These are phyloP conservation scores for Ganoderma resinaceum DNA, from an alignment of 1,284 basidiomycete genomes.

Conservation along the genomic window DNA sequence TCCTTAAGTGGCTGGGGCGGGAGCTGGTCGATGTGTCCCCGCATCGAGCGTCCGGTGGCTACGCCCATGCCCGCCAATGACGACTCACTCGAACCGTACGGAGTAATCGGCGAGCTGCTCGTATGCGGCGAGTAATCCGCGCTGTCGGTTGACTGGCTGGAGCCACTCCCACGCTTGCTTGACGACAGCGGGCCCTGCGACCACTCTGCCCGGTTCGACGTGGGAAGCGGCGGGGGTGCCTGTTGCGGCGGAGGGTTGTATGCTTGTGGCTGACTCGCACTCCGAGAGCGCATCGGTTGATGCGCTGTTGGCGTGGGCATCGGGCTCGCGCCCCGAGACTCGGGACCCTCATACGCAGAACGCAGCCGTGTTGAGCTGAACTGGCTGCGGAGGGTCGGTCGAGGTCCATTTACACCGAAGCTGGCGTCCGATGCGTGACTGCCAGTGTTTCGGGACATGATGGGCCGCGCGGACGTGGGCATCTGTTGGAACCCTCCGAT, in stretches of 20 bases:
- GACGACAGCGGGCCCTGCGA: constrained; percentile 58
- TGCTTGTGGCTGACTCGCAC: constrained; percentile 76
- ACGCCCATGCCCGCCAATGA: constrained; percentile 65
- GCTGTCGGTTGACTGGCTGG: constrained; percentile 81
- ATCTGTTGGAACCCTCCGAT: constrained; percentile 22
- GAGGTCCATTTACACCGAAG: constrained; percentile 42
- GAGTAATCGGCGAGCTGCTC: constrained; percentile 81
- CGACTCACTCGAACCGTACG: constrained; percentile 85
- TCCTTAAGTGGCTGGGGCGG: constrained; percentile 59
- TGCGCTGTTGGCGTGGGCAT: constrained; percentile 34
- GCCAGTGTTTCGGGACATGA: constrained; percentile 54
- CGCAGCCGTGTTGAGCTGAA: constrained; percentile 73
- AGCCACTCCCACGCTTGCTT: constrained; percentile 78
- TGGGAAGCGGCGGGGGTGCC: constrained; percentile 64
- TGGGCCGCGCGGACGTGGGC: constrained; percentile 45
- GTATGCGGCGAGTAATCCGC: constrained; percentile 84
- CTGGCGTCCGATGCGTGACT: constrained; percentile 58
- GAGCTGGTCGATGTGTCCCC: constrained; percentile 56
- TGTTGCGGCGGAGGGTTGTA: constrained; percentile 61
- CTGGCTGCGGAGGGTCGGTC: constrained; percentile 70
- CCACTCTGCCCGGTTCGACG: constrained; percentile 59
- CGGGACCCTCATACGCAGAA: constrained; percentile 54
- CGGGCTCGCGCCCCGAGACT: constrained; percentile 35
- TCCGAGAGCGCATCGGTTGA: constrained; percentile 63
- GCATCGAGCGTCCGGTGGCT: constrained; percentile 55